These are phyloP conservation scores for Rhodotorula sp. DNA, from an alignment of 1,284 basidiomycete species.

Conservation along the genomic window DNA sequence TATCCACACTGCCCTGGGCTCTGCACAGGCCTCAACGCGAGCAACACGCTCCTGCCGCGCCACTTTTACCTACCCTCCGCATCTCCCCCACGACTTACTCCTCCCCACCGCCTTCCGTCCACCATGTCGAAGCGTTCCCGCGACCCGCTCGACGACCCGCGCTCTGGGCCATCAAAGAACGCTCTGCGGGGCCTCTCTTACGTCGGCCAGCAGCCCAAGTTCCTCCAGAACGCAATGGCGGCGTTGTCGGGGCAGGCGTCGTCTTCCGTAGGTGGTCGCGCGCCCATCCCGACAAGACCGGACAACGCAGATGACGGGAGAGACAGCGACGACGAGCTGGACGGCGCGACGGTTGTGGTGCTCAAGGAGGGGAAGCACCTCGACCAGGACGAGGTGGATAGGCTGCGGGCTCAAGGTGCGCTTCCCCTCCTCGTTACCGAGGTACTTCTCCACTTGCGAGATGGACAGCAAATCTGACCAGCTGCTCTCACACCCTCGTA, in stretches of 20 bases:
- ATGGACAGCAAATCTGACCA: too few relatives aligned
- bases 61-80: not conserved
- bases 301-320: not conserved
- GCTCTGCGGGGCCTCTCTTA: conserved; percentile 28
- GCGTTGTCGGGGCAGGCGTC: conserved; percentile 18
- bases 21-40: too few relatives aligned
- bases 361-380: conserved; percentile 40
- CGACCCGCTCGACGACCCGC: conserved; percentile 20
- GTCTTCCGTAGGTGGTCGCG: conserved; percentile 9
- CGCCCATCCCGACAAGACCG: conserved; percentile 29
- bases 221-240: conserved; percentile 32
- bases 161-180: conserved; percentile 16
- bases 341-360: conserved; percentile 38
- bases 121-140: conserved; percentile 21
- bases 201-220: conserved; percentile 27
- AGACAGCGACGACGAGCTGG: conserved; percentile 11
- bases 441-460: too few relatives aligned
- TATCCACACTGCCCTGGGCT: too few relatives aligned
- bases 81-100: not conserved
- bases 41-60: too few relatives aligned
- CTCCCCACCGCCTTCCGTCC: too few relatives aligned
- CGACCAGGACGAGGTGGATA: conserved; percentile 29
- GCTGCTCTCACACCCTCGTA: too few relatives aligned
- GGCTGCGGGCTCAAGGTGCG: conserved; percentile 32
- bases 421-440: not conserved